Evolutionary conservation across 352 stramenopile genomes (phyloP), one percentile per base, ranked within the genome.

Genomic region (Phytopythium montanum): DNA sequence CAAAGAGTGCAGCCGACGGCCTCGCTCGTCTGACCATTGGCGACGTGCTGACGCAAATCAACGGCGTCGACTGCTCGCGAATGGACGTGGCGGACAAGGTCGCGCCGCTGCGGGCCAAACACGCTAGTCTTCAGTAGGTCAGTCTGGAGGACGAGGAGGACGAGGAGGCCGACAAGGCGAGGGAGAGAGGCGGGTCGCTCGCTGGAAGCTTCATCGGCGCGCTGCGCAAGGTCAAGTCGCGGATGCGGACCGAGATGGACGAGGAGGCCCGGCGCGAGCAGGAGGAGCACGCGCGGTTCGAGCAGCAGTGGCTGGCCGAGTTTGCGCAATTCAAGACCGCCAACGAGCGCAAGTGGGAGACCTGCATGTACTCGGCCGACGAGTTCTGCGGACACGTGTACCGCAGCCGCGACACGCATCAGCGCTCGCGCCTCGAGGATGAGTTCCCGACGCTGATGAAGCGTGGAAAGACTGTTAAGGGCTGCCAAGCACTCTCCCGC

Each of bases 381-480:
- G 78, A 87, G 28, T 90, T 90, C 56, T 90, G 81, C 39, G 81
- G 78, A 0, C 56, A 85, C 44, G 50, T 90, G 31, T 87, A 81
- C 55, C 72, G 78, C 48, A 81, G 69, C 18, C 72, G 69, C 44
- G 66, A 86, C 58, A 44, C 38, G 38, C 76, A 86, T 41, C 72
- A 86, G 60, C 70, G 81, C 38, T 57, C 66, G 34, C 66, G 68
- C 33, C 42, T 90, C 33, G 53, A 81, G 25, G 62, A 63, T 28
- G 66, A 87, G 55, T 90, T 83, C 45, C 73, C 80, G 19, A 81
- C 71, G 51, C 64, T 90, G 9, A 87, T 90, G 68, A 70, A 19
- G 42, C 63, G 26, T 90, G 80, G 80, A 73, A 75, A 9, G 57
- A 86, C 54, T 55, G 34, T 1, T 54, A 66, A 2, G 42, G 56